Evolutionary conservation across 257 asterid species (phyloP).

Genomic region (Nicotiana obtusifolia): DNA sequence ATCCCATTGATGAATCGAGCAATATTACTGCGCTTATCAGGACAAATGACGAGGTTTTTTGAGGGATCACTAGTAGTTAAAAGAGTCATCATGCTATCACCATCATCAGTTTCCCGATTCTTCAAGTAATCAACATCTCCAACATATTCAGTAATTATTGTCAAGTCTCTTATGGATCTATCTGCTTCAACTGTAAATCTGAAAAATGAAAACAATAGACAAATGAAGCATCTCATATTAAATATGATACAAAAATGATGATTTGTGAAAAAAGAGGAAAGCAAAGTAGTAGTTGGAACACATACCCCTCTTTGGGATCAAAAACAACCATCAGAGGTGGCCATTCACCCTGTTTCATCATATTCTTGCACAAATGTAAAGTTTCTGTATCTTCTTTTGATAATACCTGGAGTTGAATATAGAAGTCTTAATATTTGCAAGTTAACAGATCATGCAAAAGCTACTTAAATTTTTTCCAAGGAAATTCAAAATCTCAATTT

Average conservation of each 20-base stretch:
- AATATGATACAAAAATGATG: neutral
- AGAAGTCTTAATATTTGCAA: neutral
- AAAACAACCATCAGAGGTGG: constrained; percentile 85
- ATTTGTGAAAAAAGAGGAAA: neutral
- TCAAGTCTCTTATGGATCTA: constrained; percentile 59
- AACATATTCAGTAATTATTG: constrained; percentile 86
- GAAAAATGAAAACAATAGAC: constrained; percentile 11
- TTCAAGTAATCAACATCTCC: constrained; percentile 86
- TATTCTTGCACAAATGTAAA: constrained; percentile 60
- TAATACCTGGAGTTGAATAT: constrained; percentile 33
- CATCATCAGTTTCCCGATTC: constrained; percentile 65
- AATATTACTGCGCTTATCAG: constrained; percentile 77
- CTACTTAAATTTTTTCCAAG: neutral
- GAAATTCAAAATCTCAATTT: neutral
- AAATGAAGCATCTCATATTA: neutral
- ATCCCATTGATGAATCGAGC: constrained; percentile 93
- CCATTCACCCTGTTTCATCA: constrained; percentile 92
- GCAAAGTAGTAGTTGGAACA: neutral
- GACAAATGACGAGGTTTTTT: constrained; percentile 74
- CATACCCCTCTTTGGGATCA: constrained; percentile 84
- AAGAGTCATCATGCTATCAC: constrained; percentile 98
- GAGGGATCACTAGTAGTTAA: constrained; percentile 59
- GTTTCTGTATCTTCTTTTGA: constrained; percentile 65
- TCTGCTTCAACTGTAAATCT: constrained; percentile 96
- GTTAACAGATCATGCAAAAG: neutral